These are phyloP conservation scores for Talaromyces wortmannii DNA, from an alignment of 495 filamentous ascomycete genomes.

Conservation along the genomic window DNA sequence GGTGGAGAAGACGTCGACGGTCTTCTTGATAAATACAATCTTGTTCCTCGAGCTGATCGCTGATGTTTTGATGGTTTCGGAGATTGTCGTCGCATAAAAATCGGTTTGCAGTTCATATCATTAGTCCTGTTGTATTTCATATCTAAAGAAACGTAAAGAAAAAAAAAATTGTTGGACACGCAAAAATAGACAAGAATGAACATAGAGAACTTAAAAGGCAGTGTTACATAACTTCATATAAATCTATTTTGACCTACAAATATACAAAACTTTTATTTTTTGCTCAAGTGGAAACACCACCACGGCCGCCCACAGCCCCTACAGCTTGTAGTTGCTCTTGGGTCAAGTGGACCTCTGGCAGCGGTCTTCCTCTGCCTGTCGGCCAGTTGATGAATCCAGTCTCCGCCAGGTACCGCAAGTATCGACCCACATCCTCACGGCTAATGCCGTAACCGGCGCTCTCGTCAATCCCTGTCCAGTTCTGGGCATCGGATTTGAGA, in stretches of 20 bases:
- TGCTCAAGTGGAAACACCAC: constrained; percentile 13
- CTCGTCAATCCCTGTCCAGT: constrained; percentile 57
- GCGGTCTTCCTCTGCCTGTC: constrained; percentile 29
- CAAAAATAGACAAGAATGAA: too few relatives aligned
- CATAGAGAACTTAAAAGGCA: too few relatives aligned
- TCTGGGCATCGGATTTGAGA: constrained; percentile 48
- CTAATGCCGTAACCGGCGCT: constrained; percentile 57
- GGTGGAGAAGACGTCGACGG: too few relatives aligned
- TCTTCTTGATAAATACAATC: too few relatives aligned
- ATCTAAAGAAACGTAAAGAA: too few relatives aligned
- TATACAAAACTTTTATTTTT: not conserved
- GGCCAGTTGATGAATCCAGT: constrained; percentile 65
- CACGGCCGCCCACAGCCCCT: constrained; percentile 42
- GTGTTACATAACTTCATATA: too few relatives aligned
- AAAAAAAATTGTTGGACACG: too few relatives aligned
- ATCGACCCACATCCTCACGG: constrained; percentile 64
- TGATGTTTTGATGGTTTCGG: too few relatives aligned
- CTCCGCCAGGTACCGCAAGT: constrained; percentile 63
- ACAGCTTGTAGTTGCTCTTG: constrained; percentile 44
- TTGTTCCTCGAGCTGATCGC: too few relatives aligned
- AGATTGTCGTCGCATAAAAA: too few relatives aligned
- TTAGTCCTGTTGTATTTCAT: too few relatives aligned
- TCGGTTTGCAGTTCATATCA: too few relatives aligned
- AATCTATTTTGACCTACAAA: not conserved
- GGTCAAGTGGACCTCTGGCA: constrained; percentile 42